Conservation (phyloP, 139 green algal species). For the Picochlorum sp. region DNA sequence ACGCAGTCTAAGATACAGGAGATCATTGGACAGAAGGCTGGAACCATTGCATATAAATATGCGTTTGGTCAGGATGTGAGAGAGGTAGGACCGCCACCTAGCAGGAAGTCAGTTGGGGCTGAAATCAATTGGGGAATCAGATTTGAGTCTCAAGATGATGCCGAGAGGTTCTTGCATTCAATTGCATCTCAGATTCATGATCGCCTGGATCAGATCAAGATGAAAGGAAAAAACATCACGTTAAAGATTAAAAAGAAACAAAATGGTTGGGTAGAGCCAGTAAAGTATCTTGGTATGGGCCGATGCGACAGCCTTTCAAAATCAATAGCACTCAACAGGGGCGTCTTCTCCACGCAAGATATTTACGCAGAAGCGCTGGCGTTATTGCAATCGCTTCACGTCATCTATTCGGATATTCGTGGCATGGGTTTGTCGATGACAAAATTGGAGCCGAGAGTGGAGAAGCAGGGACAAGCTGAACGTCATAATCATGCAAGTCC, state of each 20-base stretch:
- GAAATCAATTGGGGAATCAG: constrained; percentile 93
- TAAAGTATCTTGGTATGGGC: constrained; percentile 88
- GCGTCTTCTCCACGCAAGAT: constrained; percentile 23
- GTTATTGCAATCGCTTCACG: constrained; percentile 44
- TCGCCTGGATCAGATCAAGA: constrained; percentile 26
- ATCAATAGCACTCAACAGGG: constrained; percentile 29
- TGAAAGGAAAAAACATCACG: constrained; percentile 51
- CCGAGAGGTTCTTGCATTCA: constrained; percentile 49
- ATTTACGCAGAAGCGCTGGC: constrained; percentile 29
- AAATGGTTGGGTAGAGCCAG: constrained; percentile 52
- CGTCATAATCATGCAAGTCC: background rate
- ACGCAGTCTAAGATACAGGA: constrained; percentile 46
- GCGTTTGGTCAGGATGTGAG: constrained; percentile 48
- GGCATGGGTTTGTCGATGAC: constrained; percentile 62
- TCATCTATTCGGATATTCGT: constrained; percentile 53
- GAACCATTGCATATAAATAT: constrained; percentile 40
- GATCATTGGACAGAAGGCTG: constrained; percentile 69
- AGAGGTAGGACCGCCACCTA: constrained; percentile 33
- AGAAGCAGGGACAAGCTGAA: background rate
- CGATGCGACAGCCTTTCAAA: constrained; percentile 72
- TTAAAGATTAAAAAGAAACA: constrained; percentile 80
- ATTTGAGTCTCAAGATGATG: constrained; percentile 52
- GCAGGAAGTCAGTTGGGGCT: constrained; percentile 61
- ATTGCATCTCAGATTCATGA: constrained; percentile 35
- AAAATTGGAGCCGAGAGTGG: background rate